Evolutionary conservation across 371 early-diverging fungal genomes (phyloP), one percentile per base, ranked within the genome.

Genomic region (Actinomucor elegans): DNA sequence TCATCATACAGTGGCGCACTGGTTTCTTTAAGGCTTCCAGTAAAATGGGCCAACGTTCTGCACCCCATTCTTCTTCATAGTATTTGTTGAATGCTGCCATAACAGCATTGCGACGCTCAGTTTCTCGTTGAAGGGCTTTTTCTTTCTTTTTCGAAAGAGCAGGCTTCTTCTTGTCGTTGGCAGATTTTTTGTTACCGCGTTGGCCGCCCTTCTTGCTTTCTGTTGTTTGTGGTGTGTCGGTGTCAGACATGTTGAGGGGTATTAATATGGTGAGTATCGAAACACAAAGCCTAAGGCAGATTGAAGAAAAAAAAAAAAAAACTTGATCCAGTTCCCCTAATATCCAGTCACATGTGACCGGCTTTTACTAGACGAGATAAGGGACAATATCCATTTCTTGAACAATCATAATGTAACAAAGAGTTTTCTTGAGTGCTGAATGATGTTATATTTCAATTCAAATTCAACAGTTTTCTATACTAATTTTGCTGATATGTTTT

Each of bases 1-100:
- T 57, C 71, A 84, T 65, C 20, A 80, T 67, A 42, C 73, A 70
- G 50, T 80, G 76, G 0, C 77, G 66, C 8, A 67, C 66, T 1
- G 73, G 79, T 5, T 60, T 56, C 44, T 75, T 59, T 14, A 84
- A 52, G 2, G 80, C 73, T 38, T 69, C 62, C 1, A 79, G 61
- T 4, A 84, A 48, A 7, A 35, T 32, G 3, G 59, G 46, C 85
- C 85, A 84, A 11, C 83, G 75, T n/a, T 76, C 77, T 6, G 57
- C 40, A 11, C 77, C 80, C 62, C 71, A 82, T 38, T 75, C 76
- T 17, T 59, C 48, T 28, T 67, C 61, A 50, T 78, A 84, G 58
- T 65, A 75, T 4, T 48, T 51, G 50, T 66, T 66, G 42, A 83
- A 81, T 2, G 66, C 59, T 20, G 58, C 48, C 28, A 62, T 61